Base-by-base conservation (phyloP, 805 yeast genomes). In the Nakazawaea holstii region DNA sequence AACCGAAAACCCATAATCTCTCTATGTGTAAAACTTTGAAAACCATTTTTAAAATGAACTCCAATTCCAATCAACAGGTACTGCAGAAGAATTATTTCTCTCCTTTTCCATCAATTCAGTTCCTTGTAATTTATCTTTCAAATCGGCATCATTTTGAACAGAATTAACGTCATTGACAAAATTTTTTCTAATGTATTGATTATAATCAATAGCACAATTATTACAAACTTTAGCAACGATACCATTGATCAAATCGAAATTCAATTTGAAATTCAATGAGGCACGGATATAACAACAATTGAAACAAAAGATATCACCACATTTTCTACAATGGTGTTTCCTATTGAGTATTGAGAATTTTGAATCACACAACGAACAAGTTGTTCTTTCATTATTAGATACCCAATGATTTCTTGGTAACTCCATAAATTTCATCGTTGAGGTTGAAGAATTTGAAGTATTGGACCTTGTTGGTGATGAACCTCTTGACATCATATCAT, bases 391-490 rank as follows among this genome's bases (percentile, higher is more conserved):
- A 14, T 54, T 56, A 58, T 77, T 72, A 17, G 77, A 73, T 51
- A 70, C 70, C 83, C 83, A 78, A 57, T 76, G 81, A 11, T 60
- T 57, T 45, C 71, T 79, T 8, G 77, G 72, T 13, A 82, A 81
- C 53, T 75, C 80, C 11, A 61, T 49, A 14, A 47, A 45, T 15
- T 27, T 46, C 30, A 28, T 24, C 8, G 37, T 24, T 14, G 29
- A 29, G 1, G 36, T 11, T 1, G 48, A 37, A n/a, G 32, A 13
- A n/a, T 6, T 41, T 42, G 31, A 41, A 37, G 6, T 45, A 28
- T 13, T 40, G 29, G 30, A 35, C 15, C 31, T n/a, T 2, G 38
- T 32, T 20, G 48, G 37, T 17, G 43, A 37, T 31, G 42, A 39
- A 30, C 35, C 29, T 39, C 42, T 39, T 11, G 42, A 39, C n/a